These are phyloP conservation scores for Solanum commersonii DNA, from an alignment of 257 asterid species.

Conservation along the genomic window DNA sequence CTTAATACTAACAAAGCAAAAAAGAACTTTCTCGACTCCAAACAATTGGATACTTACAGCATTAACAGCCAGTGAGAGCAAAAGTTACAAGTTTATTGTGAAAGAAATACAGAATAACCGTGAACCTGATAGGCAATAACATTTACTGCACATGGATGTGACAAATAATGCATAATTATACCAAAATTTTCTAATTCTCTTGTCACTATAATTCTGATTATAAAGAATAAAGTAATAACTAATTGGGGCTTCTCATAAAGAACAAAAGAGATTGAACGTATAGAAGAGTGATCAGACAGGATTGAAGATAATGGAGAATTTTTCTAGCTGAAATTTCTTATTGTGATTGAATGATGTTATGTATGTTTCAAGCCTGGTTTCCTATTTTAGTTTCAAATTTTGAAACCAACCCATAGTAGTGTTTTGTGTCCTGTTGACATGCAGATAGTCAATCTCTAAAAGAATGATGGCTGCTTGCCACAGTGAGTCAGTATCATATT, in stretches of 20 bases:
- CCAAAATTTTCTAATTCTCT: neutral
- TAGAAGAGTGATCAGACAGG: neutral
- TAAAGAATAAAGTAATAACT: neutral
- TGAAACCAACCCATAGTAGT: neutral
- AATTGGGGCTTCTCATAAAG: neutral
- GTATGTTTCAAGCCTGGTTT: neutral
- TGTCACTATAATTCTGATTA: neutral
- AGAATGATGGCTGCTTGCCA: neutral
- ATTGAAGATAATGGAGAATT: neutral
- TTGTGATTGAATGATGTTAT: neutral
- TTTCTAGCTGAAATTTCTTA: neutral
- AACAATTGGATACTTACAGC: neutral
- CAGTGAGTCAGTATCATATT: neutral
- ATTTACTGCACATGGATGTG: neutral
- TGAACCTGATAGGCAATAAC: neutral
- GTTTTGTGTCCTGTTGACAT: neutral
- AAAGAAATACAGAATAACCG: neutral
- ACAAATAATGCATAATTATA: neutral
- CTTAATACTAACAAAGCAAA: neutral
- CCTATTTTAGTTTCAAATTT: neutral
- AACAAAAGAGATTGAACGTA: neutral
- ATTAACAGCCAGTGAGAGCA: neutral
- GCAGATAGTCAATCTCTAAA: neutral
- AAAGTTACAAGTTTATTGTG: neutral
- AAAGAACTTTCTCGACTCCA: neutral